Evolutionary conservation across 116 monocot genomes (phyloP).

Genomic region (Papilionanthe hybrid): DNA sequence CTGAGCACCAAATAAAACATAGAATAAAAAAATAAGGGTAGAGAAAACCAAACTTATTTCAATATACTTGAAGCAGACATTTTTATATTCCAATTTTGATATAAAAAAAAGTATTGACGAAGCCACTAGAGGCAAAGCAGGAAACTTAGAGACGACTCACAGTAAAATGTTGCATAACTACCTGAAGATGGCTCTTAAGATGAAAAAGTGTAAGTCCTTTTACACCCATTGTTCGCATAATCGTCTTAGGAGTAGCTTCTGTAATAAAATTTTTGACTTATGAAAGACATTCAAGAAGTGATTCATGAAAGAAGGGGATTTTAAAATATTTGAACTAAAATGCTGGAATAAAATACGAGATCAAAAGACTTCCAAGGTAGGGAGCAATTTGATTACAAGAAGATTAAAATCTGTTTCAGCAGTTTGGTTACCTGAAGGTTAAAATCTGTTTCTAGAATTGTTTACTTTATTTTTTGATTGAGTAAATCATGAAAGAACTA

Average conservation of each 20-base stretch:
- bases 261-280: conserved; percentile 7
- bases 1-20: conserved; percentile 22
- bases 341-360: background rate
- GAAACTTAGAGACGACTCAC: background rate
- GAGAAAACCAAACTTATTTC: background rate
- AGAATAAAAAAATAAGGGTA: background rate
- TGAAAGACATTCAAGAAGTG: background rate
- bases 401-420: background rate
- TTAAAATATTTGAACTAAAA: background rate
- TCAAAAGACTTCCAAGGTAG: background rate
- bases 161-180: conserved; percentile 12
- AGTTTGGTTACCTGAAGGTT: background rate
- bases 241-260: conserved; percentile 87
- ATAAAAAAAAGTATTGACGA: background rate
- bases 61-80: background rate
- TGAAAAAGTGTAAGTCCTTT: conserved; percentile 79
- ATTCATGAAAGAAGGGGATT: background rate
- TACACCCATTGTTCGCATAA: conserved; percentile 76
- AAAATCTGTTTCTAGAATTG: background rate
- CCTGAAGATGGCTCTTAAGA: conserved; percentile 81
- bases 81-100: background rate
- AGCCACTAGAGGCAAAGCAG: background rate
- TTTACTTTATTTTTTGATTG: background rate
- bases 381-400: background rate
- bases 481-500: background rate